phyloP scores from a whole-genome alignment of 768 basidiomycete species.

The Fomitopsis pulvina region DNA sequence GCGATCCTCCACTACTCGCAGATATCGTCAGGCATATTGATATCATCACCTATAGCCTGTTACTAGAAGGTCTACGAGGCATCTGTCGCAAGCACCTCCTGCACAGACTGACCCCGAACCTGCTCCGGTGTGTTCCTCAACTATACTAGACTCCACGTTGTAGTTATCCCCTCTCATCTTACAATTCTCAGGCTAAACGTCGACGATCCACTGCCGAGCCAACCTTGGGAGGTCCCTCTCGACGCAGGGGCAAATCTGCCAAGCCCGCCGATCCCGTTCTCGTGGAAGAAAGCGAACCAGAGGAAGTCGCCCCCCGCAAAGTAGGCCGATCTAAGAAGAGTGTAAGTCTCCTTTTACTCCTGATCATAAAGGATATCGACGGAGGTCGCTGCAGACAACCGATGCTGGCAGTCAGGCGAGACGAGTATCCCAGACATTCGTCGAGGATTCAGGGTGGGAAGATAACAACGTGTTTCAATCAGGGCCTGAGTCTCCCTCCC shows the following conservation, averaged over 20 bases:
- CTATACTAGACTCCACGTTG: constrained; percentile 11
- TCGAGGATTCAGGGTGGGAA: constrained; percentile 71
- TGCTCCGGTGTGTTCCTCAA: constrained; percentile 37
- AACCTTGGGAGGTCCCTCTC: constrained; percentile 43
- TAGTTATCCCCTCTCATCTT: constrained; percentile 1
- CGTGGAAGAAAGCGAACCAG: constrained; percentile 72
- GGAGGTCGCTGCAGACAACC: constrained; percentile 29
- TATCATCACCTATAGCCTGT: constrained; percentile 18
- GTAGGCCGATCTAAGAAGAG: constrained; percentile 53
- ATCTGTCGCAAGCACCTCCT: constrained; percentile 51
- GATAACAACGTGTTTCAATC: constrained; percentile 89
- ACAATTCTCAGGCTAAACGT: constrained; percentile 55
- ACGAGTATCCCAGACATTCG: constrained; percentile 36
- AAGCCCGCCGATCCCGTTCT: constrained; percentile 38
- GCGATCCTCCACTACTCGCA: constrained; percentile 5
- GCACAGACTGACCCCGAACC: constrained; percentile 30
- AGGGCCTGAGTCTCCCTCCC: constrained; percentile 84
- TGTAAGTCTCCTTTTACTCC: constrained; percentile 27
- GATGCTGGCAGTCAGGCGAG: constrained; percentile 48
- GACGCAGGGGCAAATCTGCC: constrained; percentile 23
- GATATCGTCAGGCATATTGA: constrained; percentile 3
- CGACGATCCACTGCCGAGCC: constrained; percentile 78
- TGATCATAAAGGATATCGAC: neutral
- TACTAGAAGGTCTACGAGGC: constrained; percentile 51
- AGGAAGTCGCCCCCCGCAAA: constrained; percentile 56